Evolutionary conservation across 164 flowering plant genomes (phyloP), one percentile per base, ranked within the genome.

Genomic region (Chloranthus sessilifolius): DNA sequence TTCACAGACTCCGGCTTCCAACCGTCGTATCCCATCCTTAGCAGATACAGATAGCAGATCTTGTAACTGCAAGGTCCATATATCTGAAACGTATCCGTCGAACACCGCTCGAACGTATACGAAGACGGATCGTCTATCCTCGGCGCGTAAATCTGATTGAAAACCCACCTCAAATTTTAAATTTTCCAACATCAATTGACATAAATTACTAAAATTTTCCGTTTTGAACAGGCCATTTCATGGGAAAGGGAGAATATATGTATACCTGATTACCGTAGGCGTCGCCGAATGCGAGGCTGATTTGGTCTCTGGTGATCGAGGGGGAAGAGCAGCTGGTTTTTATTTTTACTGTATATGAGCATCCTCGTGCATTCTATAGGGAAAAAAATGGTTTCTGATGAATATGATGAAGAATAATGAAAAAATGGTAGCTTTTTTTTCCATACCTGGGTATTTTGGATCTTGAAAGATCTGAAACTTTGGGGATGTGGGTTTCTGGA

Each of bases 261-360:
- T 8, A 12, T 51, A 87, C 92, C 85, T 87, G 77, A 58, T 81
- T 69, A 31, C 83, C 87, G 45, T 74, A 68, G 25, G 83, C 81
- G 53, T 87, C 89, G 11, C 96, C 90, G 47, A 84, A 87, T 7
- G 84, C 46, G 23, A 87, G 63, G 45, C 96, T 80, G 70, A 87
- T 73, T 17, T 50, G 66, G 54, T 87, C 95, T 11, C 89, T 53
- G 1, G 96, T 87, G 60, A 50, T 74, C 9, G 52, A 27, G 9
- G 68, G 34, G 3, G 92, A 87, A 24, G 85, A 78, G 62, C 92
- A 87, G 72, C 96, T 87, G 0, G 96, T 87, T 47, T 37, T 76
- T 26, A 84, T 78, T 43, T 33, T 35, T 25, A 87, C 85, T 8
- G 73, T 71, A 69, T 73, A 87, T 2, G 72, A 65, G 34, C 92